Evolutionary conservation across 441 rosid genomes (phyloP).

Genomic region (Hura crepitans): DNA sequence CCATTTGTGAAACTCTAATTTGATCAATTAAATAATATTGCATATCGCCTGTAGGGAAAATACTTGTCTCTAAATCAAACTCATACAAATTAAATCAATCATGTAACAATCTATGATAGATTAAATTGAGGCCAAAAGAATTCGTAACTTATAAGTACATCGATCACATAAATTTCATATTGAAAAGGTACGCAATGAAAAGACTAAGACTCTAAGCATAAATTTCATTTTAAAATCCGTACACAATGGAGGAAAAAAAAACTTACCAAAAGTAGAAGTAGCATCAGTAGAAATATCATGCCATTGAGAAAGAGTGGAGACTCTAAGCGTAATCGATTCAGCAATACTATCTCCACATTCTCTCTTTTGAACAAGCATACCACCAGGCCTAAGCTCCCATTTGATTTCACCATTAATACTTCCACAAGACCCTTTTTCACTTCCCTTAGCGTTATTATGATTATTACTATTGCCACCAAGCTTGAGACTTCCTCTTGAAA

Average conservation of each 20-base stretch:
- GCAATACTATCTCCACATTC: conserved; percentile 40
- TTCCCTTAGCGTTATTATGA: conserved; percentile 19
- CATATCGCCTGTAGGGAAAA: too few species aligned
- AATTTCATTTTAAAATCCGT: too few species aligned
- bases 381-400: conserved; percentile 94
- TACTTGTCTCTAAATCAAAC: too few species aligned
- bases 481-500: conserved; percentile 58
- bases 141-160: too few species aligned
- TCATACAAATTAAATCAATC: too few species aligned
- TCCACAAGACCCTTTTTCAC: conserved; percentile 29
- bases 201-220: too few species aligned
- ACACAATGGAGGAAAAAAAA: not conserved
- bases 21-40: too few species aligned
- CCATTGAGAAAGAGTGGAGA: conserved; percentile 60
- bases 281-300: conserved; percentile 68
- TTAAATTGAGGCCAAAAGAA: too few species aligned
- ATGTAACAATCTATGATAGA: too few species aligned
- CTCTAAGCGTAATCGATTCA: conserved; percentile 55
- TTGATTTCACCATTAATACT: conserved; percentile 49
- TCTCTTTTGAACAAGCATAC: conserved; percentile 92
- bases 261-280: conserved; percentile 80
- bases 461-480: conserved; percentile 37
- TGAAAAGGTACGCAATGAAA: too few species aligned
- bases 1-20: too few species aligned
- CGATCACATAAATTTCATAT: too few species aligned